Evolutionary conservation across 2,329 filamentous ascomycete species (phyloP), one percentile per base, ranked within the genome.

Genomic region (Bipolaris cookei): DNA sequence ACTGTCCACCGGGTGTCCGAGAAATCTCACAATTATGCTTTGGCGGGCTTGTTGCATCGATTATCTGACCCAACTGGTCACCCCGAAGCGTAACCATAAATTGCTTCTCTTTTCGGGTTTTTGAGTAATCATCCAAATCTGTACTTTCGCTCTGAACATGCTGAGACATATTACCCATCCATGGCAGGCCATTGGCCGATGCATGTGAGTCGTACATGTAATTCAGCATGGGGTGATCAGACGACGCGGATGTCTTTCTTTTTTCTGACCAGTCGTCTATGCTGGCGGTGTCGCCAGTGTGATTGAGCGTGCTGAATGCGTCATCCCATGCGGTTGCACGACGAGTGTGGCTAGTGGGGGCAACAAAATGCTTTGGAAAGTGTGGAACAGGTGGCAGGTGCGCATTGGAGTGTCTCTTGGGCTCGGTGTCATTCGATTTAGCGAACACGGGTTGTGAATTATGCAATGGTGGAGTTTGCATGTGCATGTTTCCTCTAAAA

Each of bases 21-120:
- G 41, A 23, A 34, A 50, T 20, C 30, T 58, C 47, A 28, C 85
- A 91, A 48, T 91, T 90, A 0, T 95, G 96, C 52, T 67, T 69
- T 3, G 67, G 61, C 16, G 67, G 68, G 44, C 67, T 71, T 20
- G 68, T 63, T 1, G 61, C 67, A 30, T 71, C 59, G 10, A 69
- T 65, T 1, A 72, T 56, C 25, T 68, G 64, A 3, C 66, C 70
- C 18, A 73, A 56, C 37, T 74, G 73, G 25, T 75, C 70, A 4
- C 74, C 70, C 37, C 63, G 54, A 37, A 71, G 47, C 10, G 64
- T 62, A 38, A 69, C 62, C 35, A 68, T 51, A 2, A 72, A 53
- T 13, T 68, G 66, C 39, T 57, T 62, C 7, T 60, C 56, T 21
- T 47, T 56, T 13, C 53, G 55, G n/a, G 60, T 54, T 20, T 41